phyloP scores from a whole-genome alignment of 495 filamentous ascomycete genomes.

The Pseudomonodictys pantanalensis region DNA sequence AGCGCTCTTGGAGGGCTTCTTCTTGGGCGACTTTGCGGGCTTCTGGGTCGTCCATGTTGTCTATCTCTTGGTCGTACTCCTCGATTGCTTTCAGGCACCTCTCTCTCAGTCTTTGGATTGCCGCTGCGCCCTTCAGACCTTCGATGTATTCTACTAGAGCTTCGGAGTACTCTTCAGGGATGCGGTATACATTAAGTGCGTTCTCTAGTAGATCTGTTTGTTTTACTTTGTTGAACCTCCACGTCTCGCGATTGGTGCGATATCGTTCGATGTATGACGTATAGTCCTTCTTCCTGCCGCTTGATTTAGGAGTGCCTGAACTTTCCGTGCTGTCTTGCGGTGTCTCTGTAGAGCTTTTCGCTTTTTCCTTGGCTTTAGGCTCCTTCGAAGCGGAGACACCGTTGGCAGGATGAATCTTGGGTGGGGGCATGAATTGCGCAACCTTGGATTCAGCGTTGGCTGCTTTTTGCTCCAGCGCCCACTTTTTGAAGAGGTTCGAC shows the following conservation, averaged over 20 bases:
- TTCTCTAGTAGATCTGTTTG: constrained; percentile 81
- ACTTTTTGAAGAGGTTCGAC: constrained; percentile 42
- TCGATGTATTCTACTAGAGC: constrained; percentile 26
- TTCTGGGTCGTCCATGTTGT: constrained; percentile 30
- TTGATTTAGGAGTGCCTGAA: constrained; percentile 15
- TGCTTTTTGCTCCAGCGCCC: constrained; percentile 42
- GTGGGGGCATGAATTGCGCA: constrained; percentile 21
- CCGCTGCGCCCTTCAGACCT: constrained; percentile 25
- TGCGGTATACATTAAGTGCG: constrained; percentile 49
- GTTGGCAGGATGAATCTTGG: constrained; percentile 28
- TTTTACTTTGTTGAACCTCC: constrained; percentile 93
- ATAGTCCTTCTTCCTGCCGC: constrained; percentile 20
- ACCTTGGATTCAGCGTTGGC: constrained; percentile 30
- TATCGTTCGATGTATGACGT: constrained; percentile 65
- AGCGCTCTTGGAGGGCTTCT: constrained; percentile 29
- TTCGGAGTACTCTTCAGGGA: constrained; percentile 16
- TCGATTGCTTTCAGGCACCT: constrained; percentile 33
- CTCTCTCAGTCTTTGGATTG: constrained; percentile 24
- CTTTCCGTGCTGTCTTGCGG: constrained; percentile 5
- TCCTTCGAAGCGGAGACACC: background rate
- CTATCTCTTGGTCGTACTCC: constrained; percentile 16
- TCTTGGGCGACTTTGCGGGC: constrained; percentile 36
- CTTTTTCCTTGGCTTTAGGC: background rate
- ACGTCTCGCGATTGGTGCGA: constrained; percentile 59
- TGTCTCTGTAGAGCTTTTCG: constrained; percentile 6